phyloP scores from a whole-genome alignment of 768 basidiomycete genomes.

The Phaffia australis region DNA sequence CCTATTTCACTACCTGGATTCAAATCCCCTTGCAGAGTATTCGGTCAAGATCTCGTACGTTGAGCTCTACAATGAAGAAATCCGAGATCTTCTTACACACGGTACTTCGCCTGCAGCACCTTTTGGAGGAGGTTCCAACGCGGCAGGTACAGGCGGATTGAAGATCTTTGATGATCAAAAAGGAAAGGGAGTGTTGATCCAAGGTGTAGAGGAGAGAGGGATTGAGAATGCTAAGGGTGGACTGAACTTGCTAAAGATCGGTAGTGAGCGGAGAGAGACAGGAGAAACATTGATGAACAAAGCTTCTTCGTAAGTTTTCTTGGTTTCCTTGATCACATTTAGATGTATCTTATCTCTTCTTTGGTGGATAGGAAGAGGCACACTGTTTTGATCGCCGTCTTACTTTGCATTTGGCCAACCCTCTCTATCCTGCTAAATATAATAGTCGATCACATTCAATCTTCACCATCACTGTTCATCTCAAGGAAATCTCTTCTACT shows the following conservation, averaged over 20 bases:
- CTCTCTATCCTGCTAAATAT: not conserved
- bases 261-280: constrained; percentile 79
- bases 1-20: constrained; percentile 76
- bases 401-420: not conserved
- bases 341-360: too few species aligned
- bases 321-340: not conserved
- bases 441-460: constrained; percentile 85
- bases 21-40: constrained; percentile 47
- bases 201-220: constrained; percentile 80
- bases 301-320: constrained; percentile 50
- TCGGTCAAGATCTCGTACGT: constrained; percentile 88
- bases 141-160: constrained; percentile 42
- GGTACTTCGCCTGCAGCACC: constrained; percentile 46
- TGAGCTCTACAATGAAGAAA: constrained; percentile 96
- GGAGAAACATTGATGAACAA: constrained; percentile 97
- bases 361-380: too few species aligned
- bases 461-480: constrained; percentile 89
- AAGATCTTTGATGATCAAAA: constrained; percentile 89
- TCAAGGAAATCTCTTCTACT: constrained; percentile 56
- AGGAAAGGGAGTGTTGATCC: constrained; percentile 63
- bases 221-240: constrained; percentile 77
- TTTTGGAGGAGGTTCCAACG: constrained; percentile 15
- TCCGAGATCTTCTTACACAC: constrained; percentile 76
- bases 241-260: constrained; percentile 70
- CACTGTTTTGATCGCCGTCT: not conserved